A percentile compares a stretch with the other conserved stretches of the same genome.
Conservation (phyloP, 306 rosid species). For the Cucurbita pepo region DNA sequence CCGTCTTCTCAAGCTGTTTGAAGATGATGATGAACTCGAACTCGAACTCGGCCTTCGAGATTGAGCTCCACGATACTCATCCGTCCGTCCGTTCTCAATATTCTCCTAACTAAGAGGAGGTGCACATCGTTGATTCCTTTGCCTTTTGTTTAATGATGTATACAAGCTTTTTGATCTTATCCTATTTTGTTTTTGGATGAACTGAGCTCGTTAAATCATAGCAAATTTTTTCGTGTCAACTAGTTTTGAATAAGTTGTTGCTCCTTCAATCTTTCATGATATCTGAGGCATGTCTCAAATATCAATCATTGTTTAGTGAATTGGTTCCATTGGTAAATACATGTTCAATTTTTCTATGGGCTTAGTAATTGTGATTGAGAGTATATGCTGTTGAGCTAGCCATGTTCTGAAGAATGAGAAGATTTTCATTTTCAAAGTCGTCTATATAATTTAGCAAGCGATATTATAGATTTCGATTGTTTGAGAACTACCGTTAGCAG, state of each 20-base stretch:
- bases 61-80: constrained; percentile 13
- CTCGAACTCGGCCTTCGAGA: constrained; percentile 79
- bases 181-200: neutral
- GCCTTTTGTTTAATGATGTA: neutral
- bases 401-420: neutral
- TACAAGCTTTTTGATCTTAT: neutral
- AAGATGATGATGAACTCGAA: constrained; percentile 87
- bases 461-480: neutral
- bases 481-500: neutral
- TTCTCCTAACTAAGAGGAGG: neutral
- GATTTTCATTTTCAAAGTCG: neutral
- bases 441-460: neutral
- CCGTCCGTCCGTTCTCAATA: neutral
- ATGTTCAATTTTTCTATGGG: neutral
- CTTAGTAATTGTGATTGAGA: neutral
- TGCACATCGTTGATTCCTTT: neutral
- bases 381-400: neutral
- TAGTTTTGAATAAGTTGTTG: neutral
- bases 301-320: neutral
- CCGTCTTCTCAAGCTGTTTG: constrained; percentile 76
- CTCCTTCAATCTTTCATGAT: neutral
- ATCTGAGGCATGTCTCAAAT: neutral
- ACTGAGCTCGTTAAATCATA: neutral
- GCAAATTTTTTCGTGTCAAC: neutral
- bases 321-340: neutral